Evolutionary conservation across 805 yeast species (phyloP).

Genomic region (Zygosaccharomyces bisporus): DNA sequence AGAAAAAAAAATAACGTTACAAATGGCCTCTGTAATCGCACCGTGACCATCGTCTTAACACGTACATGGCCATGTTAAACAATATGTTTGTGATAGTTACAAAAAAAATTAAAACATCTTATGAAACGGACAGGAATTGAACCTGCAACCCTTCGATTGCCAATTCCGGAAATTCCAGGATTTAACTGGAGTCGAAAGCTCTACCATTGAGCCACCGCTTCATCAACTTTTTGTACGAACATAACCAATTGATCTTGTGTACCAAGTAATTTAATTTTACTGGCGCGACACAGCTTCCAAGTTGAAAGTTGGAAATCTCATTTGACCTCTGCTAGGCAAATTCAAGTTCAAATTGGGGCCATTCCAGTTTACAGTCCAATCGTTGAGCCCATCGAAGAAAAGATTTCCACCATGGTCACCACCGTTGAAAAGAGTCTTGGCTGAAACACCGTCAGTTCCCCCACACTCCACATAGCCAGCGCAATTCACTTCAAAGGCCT

Average conservation of each 20-base stretch:
- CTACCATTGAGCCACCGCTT: conserved; percentile 65
- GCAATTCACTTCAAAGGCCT: background rate
- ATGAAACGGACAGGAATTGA: conserved; percentile 71
- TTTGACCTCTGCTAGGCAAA: conserved; percentile 3
- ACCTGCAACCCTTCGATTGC: conserved; percentile 70
- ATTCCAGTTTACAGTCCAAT: conserved; percentile 9
- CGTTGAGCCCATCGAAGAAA: conserved; percentile 1
- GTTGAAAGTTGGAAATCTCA: conserved; percentile 4
- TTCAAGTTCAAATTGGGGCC: conserved; percentile 8
- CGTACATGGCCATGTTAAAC: no score
- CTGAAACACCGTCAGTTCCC: background rate
- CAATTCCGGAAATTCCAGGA: conserved; percentile 27
- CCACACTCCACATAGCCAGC: background rate
- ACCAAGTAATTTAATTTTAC: no score
- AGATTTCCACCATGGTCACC: background rate
- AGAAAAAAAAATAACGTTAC: no score
- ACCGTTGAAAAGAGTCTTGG: background rate
- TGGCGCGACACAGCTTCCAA: background rate
- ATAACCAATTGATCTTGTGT: no score
- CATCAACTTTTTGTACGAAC: no score
- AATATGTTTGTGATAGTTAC: no score
- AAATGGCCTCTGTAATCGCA: no score
- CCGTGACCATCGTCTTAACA: no score
- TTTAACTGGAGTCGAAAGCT: conserved; percentile 56
- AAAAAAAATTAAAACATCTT: no score